Evolutionary conservation across 2,329 filamentous ascomycete species (phyloP), one percentile per base, ranked within the genome.

Genomic region (Sporothrix dimorphospora): DNA sequence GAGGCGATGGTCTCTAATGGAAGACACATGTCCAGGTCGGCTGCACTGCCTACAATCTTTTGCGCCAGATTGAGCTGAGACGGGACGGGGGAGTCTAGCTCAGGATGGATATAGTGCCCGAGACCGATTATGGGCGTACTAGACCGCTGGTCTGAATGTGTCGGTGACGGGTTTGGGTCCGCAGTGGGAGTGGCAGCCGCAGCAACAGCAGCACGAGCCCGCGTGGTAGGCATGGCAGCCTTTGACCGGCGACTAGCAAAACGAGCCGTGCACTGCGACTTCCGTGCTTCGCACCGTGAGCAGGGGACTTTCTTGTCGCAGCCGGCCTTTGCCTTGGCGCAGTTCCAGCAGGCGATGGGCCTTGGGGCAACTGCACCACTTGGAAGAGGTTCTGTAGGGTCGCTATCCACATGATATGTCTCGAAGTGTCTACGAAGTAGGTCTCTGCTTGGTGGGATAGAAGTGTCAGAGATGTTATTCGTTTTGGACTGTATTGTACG

Each of bases 201-300:
- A 49, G 70, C 70, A 7, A 16, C 63, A 19, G 71, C 78, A 21
- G 79, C 79, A 53, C 70, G 80, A 45, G 81, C 81, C 71, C 84
- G 83, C 4, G 83, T 82, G 1, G 81, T 82, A 21, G 84, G 79
- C 16, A 82, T 76, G 1, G 83, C 83, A 4, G 81, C 82, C 75
- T 87, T 87, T 34, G 83, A 83, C 2, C 85, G 84, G 45, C 86
- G 80, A 30, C 85, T 81, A 1, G 86, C 85, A 77, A 84, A 87
- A 16, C 86, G 81, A 1, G 84, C 82, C 4, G 81, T 82, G 75
- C 86, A 84, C 1, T 80, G 77, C n/a, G 86, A 77, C 71, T 82
- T 82, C 77, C 86, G 86, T 59, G 86, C 83, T 9, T 80, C 78
- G 72, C 85, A 86, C 71, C 84, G 80, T 21, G 82, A 80, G 74